Evolutionary conservation across 129 eudicot species (phyloP), one percentile per base, ranked within the genome.

Genomic region (Flaveria robusta): DNA sequence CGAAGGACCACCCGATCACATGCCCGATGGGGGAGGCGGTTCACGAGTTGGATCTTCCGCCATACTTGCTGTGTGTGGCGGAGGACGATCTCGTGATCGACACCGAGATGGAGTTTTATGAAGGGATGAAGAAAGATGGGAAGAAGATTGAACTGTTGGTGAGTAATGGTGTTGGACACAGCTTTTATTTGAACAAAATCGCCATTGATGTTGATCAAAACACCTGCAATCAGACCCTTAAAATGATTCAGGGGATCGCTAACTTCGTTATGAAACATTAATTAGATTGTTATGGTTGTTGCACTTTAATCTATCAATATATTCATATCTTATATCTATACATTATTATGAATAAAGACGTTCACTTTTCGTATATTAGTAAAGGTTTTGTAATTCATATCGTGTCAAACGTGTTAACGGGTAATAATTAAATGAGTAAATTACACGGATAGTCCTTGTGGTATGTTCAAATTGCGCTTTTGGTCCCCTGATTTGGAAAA

Each of bases 1-100:
- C 86, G 1, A 92, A 88, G 83, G 93, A 92, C 79, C 87, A 87
- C 78, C 96, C 93, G 7, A 82, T 92, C 15, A 87, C 96, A 1
- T 87, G 91, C 67, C 93, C 97, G 23, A 92, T 92, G 97, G 93
- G 82, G 64, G 78, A 68, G 75, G 66, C 84, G 16, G 8, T 89
- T 5, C 23, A 55, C 11, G 83, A 66, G 66, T 18, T 85, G 54
- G 64, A 80, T 3, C 68, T 89, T 78, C 96, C 97, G 45, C 87
- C 96, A 51, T 82, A 83, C 41, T 43, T 92, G 73, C 66, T 81
- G 26, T 92, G 97, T 50, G 80, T 92, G 77, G 96, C 97, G 66
- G 96, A 89, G 70, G 77, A 84, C 26, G 97, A 92, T 22, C 52
- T 92, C 59, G 27, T 87, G 41, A 82, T 63, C 14, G 97, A 86